These are phyloP conservation scores for Aegle marmelos DNA, from an alignment of 345 rosid species.

Conservation along the genomic window DNA sequence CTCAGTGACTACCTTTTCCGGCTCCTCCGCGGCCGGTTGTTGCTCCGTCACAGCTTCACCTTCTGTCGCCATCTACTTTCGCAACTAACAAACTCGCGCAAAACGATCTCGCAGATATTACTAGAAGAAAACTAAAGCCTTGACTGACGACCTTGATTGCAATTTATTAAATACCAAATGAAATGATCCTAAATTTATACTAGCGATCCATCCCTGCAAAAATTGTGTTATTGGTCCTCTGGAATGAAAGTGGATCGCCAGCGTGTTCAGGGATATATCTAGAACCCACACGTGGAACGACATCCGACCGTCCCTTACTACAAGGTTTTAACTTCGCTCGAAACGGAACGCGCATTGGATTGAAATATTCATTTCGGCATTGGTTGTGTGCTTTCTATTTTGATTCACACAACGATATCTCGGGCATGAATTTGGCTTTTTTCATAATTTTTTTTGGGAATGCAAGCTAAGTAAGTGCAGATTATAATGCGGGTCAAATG, in stretches of 20 bases:
- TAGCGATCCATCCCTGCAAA: conserved; percentile 6
- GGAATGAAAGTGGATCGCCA: conserved; percentile 28
- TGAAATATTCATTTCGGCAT: neutral
- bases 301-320: conserved; percentile 17
- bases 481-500: conserved; percentile 21
- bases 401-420: conserved; percentile 18
- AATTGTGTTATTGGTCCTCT: conserved; percentile 24
- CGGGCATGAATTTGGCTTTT: neutral
- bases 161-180: no score
- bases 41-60: conserved; percentile 27
- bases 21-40: conserved; percentile 28
- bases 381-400: conserved; percentile 47
- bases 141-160: no score
- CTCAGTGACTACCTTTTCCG: conserved; percentile 34
- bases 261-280: conserved; percentile 32
- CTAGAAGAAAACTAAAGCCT: neutral
- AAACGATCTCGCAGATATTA: neutral
- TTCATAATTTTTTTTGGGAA: neutral
- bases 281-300: conserved; percentile 43
- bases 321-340: neutral
- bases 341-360: neutral
- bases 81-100: neutral
- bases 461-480: neutral
- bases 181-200: conserved; percentile 33
- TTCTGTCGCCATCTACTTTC: conserved; percentile 32